A percentile compares a stretch with the other conserved stretches of the same genome.
Conservation (phyloP, 1,284 basidiomycete species). For the Ustanciosporium gigantosporum region DNA sequence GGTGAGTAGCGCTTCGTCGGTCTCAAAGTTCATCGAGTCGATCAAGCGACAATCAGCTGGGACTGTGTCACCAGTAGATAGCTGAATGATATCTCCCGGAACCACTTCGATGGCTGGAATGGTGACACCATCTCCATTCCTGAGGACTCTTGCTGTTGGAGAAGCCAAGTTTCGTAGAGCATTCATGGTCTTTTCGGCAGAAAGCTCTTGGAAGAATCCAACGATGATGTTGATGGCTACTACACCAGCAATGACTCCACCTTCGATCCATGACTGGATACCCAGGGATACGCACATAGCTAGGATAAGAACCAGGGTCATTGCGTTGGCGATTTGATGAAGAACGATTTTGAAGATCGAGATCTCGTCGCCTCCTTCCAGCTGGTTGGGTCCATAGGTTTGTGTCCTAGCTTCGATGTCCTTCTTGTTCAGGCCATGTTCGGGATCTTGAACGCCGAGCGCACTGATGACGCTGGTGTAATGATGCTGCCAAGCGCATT, state of each 20-base stretch:
- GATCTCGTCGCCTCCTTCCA: conserved; percentile 53
- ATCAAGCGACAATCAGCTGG: conserved; percentile 57
- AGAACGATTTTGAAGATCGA: conserved; percentile 47
- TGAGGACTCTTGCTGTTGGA: conserved; percentile 69
- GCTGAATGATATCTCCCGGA: conserved; percentile 63
- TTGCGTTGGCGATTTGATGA: conserved; percentile 59
- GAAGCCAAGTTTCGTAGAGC: conserved; percentile 68
- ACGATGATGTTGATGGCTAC: conserved; percentile 65
- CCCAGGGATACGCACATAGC: conserved; percentile 71
- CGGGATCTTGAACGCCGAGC: conserved; percentile 32
- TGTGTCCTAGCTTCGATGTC: conserved; percentile 37
- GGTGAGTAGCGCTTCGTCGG: conserved; percentile 73
- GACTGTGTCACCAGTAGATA: conserved; percentile 55
- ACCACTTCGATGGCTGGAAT: conserved; percentile 70
- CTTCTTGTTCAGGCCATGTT: conserved; percentile 42
- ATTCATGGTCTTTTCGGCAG: conserved; percentile 69
- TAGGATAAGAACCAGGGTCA: conserved; percentile 64
- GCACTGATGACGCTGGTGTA: conserved; percentile 34
- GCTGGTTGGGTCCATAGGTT: conserved; percentile 54
- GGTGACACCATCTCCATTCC: conserved; percentile 65
- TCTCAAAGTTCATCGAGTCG: conserved; percentile 59
- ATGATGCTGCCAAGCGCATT: conserved; percentile 31
- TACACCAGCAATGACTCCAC: conserved; percentile 70
- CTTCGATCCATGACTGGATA: conserved; percentile 68
- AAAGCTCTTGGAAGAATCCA: conserved; percentile 68